Conservation (phyloP, 352 stramenopile species). For the Phytopythium aichiense region DNA sequence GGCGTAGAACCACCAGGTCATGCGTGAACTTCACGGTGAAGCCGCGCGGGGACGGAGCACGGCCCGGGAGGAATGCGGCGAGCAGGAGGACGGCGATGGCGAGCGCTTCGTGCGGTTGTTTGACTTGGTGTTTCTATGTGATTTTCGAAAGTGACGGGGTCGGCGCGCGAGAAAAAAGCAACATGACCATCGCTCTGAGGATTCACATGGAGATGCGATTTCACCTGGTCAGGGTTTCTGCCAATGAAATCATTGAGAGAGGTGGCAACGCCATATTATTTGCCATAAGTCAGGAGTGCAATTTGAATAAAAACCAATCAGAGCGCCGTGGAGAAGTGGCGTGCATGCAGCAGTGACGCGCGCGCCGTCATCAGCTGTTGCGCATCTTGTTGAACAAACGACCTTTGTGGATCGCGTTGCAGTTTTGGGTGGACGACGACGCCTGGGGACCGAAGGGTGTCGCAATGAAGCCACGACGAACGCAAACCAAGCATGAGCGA, state of each 20-base stretch:
- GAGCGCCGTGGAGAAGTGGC: neutral
- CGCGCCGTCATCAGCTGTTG: neutral
- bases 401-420: neutral
- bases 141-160: neutral
- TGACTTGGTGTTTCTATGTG: neutral
- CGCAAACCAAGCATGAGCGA: no score
- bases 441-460: neutral
- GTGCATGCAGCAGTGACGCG: neutral
- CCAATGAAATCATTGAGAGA: neutral
- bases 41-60: neutral
- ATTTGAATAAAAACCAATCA: neutral
- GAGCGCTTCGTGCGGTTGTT: neutral
- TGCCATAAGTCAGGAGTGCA: no score
- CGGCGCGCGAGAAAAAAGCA: conserved; percentile 8
- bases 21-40: neutral
- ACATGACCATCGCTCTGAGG: conserved; percentile 2
- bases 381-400: neutral
- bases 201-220: neutral
- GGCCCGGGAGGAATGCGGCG: neutral
- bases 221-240: neutral
- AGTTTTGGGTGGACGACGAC: neutral
- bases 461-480: no score
- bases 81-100: neutral
- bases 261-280: no score
- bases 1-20: conserved; percentile 29